Conservation (phyloP, 2,329 filamentous ascomycete species). For the Cordyceps javanica region DNA sequence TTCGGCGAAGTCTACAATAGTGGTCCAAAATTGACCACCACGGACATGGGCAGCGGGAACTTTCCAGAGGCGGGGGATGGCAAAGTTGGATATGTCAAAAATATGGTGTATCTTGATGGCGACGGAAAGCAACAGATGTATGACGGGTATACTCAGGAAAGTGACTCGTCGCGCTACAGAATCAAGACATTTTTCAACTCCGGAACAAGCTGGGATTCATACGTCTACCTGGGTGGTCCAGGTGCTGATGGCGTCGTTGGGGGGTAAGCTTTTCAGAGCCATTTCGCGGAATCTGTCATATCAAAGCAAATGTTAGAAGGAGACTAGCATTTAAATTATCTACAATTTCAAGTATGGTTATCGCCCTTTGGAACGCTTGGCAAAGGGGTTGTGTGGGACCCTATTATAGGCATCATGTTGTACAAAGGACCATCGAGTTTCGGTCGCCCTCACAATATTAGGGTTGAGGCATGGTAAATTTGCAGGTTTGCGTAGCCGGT, state of each 20-base stretch:
- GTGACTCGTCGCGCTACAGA: constrained; percentile 15
- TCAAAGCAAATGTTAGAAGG: not conserved
- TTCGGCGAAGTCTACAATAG: constrained; percentile 20
- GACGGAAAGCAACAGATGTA: not conserved
- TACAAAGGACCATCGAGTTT: not conserved
- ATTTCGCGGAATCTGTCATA: not conserved
- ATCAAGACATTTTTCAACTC: constrained; percentile 15
- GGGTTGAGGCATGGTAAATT: too few relatives aligned
- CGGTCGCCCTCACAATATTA: not conserved
- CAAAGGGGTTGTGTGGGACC: too few relatives aligned
- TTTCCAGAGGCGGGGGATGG: constrained; percentile 17
- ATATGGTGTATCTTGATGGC: constrained; percentile 15
- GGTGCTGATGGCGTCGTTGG: constrained; percentile 18
- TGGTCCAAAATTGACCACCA: constrained; percentile 14
- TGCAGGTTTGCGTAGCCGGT: not conserved
- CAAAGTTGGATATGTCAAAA: constrained; percentile 16
- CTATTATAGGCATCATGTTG: not conserved
- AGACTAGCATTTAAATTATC: not conserved
- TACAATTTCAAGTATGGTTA: too few relatives aligned
- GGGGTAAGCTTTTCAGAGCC: constrained; percentile 3
- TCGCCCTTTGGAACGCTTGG: too few relatives aligned
- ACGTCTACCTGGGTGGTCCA: constrained; percentile 17
- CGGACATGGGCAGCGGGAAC: constrained; percentile 20
- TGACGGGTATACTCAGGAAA: constrained; percentile 13
- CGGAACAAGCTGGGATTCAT: constrained; percentile 16